Base-by-base conservation (phyloP, 371 early-diverging fungal species). In the Coemansia sp. region DNA sequence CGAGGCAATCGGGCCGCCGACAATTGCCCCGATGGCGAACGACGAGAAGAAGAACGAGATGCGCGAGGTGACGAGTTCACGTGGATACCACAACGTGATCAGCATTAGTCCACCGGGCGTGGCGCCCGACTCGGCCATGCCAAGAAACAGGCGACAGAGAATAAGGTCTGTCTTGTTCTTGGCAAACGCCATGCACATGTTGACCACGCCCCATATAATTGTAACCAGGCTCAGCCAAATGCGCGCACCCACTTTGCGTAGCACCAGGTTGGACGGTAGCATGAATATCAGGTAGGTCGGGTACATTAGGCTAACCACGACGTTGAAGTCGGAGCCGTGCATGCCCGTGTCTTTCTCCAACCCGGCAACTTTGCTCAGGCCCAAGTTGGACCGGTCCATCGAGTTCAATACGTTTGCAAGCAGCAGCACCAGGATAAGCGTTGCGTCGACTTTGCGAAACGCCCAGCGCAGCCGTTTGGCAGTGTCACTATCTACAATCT, bases 71-170 rank as follows among this genome's bases (percentile, higher is more conserved):
- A 77, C 67, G 64, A 77, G 66, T 14, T 53, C 42, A 64, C 75
- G 67, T 2, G 68, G 64, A 46, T 77, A 81, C 77, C 80, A 80
- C 18, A 69, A 64, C 4, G 77, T 56, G n/a, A 80, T 67, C 4
- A 74, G 67, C 59, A 64, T 63, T 16, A 69, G 64, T 11, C 72
- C 76, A 36, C 82, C 81, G 0, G 88, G 88, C 39, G 81, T 82
- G 14, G 86, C 84, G 36, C 88, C 87, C 16, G 87, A 84, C 72
- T 88, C 87, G 39, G 81, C 79, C 4, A 82, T 69, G 9, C 88
- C 88, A 6, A 88, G 69, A n/a, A 84, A 65, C 42, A 85, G 67
- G 4, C 88, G 80, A 49, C 84, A 80, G 14, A 81, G 33, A 55
- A 85, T 80, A 3, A 86, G 72, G 12, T 66, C 75, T 12, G 71